Evolutionary conservation across 129 eudicot species (phyloP).

Genomic region (Lactuca saligna): DNA sequence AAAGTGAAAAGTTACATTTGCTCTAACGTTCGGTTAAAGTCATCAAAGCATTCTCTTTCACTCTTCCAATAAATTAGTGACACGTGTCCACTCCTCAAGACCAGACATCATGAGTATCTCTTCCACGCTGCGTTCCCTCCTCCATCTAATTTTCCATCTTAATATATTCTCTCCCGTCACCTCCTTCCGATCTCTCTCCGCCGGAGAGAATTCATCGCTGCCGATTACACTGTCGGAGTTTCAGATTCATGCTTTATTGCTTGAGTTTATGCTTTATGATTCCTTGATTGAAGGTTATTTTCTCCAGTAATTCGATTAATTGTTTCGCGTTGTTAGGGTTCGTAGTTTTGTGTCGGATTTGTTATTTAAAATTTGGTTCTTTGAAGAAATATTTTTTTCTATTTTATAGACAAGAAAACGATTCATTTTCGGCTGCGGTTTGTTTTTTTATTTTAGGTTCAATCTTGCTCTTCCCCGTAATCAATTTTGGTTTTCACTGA

Average conservation of each 20-base stretch:
- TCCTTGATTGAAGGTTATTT: conserved; percentile 14
- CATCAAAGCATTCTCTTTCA: conserved; percentile 7
- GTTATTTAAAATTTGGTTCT: background rate
- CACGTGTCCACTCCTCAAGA: conserved; percentile 17
- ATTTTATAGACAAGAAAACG: background rate
- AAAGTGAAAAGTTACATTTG: conserved; percentile 1
- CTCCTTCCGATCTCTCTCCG: background rate
- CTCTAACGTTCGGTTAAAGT: conserved; percentile 26
- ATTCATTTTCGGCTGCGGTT: conserved; percentile 2
- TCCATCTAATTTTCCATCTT: conserved; percentile 8
- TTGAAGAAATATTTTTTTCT: background rate
- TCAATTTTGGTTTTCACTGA: background rate
- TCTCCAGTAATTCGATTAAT: background rate
- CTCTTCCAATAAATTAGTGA: conserved; percentile 9
- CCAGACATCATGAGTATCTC: conserved; percentile 1
- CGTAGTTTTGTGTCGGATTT: background rate
- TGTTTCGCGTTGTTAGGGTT: conserved; percentile 10
- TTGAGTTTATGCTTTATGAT: background rate
- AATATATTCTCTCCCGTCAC: background rate
- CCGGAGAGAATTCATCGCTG: background rate
- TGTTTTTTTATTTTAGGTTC: background rate
- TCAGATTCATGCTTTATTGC: conserved; percentile 5
- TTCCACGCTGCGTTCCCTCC: conserved; percentile 13
- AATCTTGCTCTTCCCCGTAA: background rate
- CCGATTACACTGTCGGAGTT: background rate